Evolutionary conservation across 176 grass and related monocot species (phyloP).

Genomic region (Carex scoparia): DNA sequence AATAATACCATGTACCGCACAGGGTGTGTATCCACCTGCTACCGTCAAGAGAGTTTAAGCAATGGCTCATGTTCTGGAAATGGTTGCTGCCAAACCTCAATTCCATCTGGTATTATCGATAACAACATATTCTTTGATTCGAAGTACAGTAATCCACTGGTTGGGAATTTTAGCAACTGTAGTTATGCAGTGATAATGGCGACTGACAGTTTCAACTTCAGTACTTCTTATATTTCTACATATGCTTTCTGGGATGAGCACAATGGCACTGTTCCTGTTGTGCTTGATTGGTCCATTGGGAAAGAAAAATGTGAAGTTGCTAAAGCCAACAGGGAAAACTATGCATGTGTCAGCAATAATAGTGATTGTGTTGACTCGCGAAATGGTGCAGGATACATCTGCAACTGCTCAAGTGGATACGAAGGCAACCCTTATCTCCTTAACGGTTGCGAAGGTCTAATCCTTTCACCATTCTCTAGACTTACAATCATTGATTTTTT

Average conservation of each 20-base stretch:
- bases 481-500: neutral
- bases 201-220: conserved; percentile 2
- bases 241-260: neutral
- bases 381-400: conserved; percentile 2
- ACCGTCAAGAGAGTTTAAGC: neutral
- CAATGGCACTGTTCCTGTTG: neutral
- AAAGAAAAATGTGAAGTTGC: neutral
- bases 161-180: neutral
- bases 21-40: conserved; percentile 17
- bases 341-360: conserved; percentile 13
- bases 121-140: neutral
- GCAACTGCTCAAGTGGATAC: neutral
- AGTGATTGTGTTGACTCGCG: neutral
- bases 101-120: neutral
- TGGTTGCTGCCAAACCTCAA: conserved; percentile 10
- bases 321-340: neutral
- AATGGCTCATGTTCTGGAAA: conserved; percentile 4
- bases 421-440: neutral
- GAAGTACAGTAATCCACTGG: neutral
- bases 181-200: conserved; percentile 10
- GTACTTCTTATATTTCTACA: neutral
- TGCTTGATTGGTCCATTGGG: neutral
- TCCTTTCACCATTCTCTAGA: neutral
- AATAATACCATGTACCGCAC: neutral
- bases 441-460: conserved; percentile 8